phyloP scores from a whole-genome alignment of 2,329 filamentous ascomycete species.

The Paecilomyces sp. region DNA sequence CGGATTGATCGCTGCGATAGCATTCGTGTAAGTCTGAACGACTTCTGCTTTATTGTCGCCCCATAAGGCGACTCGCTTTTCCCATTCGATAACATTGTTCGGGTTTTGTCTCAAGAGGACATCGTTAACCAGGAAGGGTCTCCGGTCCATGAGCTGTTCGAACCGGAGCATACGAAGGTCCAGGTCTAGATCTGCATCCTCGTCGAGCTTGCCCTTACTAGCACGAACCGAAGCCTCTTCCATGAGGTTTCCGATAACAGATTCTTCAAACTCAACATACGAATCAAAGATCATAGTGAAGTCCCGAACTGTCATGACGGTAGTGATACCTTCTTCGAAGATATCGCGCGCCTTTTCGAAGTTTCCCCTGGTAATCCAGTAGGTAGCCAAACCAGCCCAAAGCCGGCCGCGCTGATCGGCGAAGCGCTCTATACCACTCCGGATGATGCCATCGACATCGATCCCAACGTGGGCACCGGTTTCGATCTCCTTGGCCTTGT shows the following conservation, averaged over 20 bases:
- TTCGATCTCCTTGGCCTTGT: constrained; percentile 79
- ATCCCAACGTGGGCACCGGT: constrained; percentile 75
- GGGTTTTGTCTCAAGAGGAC: constrained; percentile 92
- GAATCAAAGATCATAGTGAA: constrained; percentile 96
- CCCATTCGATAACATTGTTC: constrained; percentile 93
- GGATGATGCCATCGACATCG: constrained; percentile 84
- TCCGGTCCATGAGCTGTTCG: constrained; percentile 93
- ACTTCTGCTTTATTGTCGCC: constrained; percentile 86
- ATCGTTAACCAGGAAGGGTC: constrained; percentile 93
- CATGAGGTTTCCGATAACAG: constrained; percentile 85
- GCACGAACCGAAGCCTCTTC: constrained; percentile 73
- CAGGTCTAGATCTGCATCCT: constrained; percentile 84
- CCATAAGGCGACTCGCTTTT: constrained; percentile 93
- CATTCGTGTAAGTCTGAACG: constrained; percentile 88
- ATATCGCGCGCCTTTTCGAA: constrained; percentile 90
- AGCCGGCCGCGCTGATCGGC: constrained; percentile 90
- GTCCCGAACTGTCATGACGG: constrained; percentile 96
- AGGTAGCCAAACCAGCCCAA: constrained; percentile 90
- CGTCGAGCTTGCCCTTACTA: constrained; percentile 69
- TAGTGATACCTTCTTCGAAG: constrained; percentile 93
- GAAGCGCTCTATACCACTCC: constrained; percentile 84
- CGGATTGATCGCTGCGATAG: constrained; percentile 85
- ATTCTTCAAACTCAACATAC: constrained; percentile 95
- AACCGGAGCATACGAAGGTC: constrained; percentile 98
- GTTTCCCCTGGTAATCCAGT: constrained; percentile 88